Base-by-base conservation (phyloP, 2,329 filamentous ascomycete species). In the Fusarium sp. region DNA sequence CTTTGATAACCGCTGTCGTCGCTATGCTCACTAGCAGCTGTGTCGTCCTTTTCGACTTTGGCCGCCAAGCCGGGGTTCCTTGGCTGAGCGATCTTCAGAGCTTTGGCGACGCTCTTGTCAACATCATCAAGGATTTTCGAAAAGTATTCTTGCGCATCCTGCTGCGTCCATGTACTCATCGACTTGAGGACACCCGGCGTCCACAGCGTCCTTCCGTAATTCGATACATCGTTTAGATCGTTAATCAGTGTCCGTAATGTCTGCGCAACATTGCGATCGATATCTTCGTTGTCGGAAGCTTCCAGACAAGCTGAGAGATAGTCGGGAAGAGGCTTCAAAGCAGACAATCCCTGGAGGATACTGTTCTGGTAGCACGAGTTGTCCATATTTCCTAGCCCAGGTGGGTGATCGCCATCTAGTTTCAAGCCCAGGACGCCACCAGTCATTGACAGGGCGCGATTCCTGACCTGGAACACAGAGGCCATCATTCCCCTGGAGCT, bases 361-460 rank as follows among this genome's bases (percentile, higher is more conserved):
- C 95, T 98, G 82, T 99, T 99, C 83, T 98, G 97, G 82, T 97
- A 99, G 85, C 97, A 98, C 2, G 95, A 98, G 81, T 98, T 98
- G 85, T 97, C 94, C 85, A 92, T 92, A 81, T 99, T 99, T 11
- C 94, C 95, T 63, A 98, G 85, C 0, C 97, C 97, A 2, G 86
- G 88, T 59, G 87, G 93, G 35, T 83, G 82, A 52, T 87, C 84
- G 27, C 82, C 78, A 27, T 81, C 81, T 27, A 77, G 74, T 73
- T 85, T 87, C 27, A 84, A 72, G 30, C 81, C 80, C 63, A 85
- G 76, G 38, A 84, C 80, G 63, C 79, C 84, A 45, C 83, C 86
- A 1, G 88, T 89, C 56, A 92, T 80, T 14, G 86, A 87, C 43
- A 91, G 81, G 22, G 88, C 87, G 65, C 88, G 87, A 65, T 88